Evolutionary conservation across 192 early-diverging fungal genomes (phyloP).

Genomic region (Podila clonocystis): DNA sequence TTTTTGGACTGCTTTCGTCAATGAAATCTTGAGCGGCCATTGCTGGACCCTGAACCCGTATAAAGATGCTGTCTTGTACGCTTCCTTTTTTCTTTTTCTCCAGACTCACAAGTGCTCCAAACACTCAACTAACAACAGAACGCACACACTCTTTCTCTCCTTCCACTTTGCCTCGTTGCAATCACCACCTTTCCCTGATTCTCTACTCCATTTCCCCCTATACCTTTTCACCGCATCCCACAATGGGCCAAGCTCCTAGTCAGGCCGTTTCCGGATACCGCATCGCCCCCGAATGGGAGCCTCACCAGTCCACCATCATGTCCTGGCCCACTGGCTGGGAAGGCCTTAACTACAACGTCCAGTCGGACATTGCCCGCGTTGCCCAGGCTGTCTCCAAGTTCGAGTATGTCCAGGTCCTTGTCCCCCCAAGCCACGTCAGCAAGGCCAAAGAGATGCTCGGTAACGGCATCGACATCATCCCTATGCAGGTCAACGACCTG

Average conservation of each 20-base stretch:
- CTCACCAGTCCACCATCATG: constrained; percentile 24
- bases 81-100: too few relatives aligned
- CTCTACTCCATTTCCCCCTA: too few relatives aligned
- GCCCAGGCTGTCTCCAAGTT: constrained; percentile 23
- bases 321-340: constrained; percentile 29
- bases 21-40: too few relatives aligned
- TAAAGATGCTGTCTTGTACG: too few relatives aligned
- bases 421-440: constrained; percentile 13
- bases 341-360: constrained; percentile 18
- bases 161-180: too few relatives aligned
- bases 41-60: too few relatives aligned
- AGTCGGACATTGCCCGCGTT: constrained; percentile 27
- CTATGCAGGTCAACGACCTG: constrained; percentile 19
- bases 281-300: constrained; percentile 17
- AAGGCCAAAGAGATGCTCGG: constrained; percentile 12
- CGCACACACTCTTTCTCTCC: too few relatives aligned
- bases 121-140: too few relatives aligned
- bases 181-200: too few relatives aligned
- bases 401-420: constrained; percentile 12
- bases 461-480: constrained; percentile 7
- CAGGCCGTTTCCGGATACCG: neutral
- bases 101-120: too few relatives aligned
- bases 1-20: too few relatives aligned
- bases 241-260: constrained; percentile 18
- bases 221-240: neutral